A percentile compares a stretch with the other conserved stretches of the same genome.
Evolutionary conservation across 495 filamentous ascomycete species (phyloP).

Genomic region (Pseudevernia furfuracea): DNA sequence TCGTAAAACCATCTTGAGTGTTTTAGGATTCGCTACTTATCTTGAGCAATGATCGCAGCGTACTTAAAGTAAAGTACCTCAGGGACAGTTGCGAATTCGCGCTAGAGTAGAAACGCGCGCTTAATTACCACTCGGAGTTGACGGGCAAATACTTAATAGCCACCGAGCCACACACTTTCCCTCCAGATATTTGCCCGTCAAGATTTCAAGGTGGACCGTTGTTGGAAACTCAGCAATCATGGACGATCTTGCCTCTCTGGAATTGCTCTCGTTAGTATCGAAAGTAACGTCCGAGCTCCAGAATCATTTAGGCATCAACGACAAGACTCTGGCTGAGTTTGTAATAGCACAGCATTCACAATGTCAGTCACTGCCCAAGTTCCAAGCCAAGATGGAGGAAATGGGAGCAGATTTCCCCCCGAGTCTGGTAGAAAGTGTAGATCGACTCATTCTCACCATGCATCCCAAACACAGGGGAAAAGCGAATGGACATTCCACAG

Average conservation of each 20-base stretch:
- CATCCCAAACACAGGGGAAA: slow-evolving; percentile 63
- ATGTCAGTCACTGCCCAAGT: slow-evolving; percentile 58
- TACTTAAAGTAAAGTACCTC: too few relatives aligned
- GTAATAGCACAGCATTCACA: slow-evolving; percentile 82
- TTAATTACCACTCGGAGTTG: background rate
- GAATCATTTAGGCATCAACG: slow-evolving; percentile 86
- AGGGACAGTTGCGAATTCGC: too few relatives aligned
- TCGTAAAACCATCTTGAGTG: background rate
- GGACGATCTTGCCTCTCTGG: slow-evolving; percentile 85
- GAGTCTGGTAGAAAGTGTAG: slow-evolving; percentile 84
- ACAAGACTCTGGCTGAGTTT: slow-evolving; percentile 93
- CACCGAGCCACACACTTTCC: too few relatives aligned
- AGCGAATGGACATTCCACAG: slow-evolving; percentile 20
- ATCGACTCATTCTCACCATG: slow-evolving; percentile 79
- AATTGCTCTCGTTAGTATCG: slow-evolving; percentile 86
- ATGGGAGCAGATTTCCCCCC: slow-evolving; percentile 83
- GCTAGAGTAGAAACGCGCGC: background rate
- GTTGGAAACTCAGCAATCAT: slow-evolving; percentile 38
- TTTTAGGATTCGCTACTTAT: too few relatives aligned
- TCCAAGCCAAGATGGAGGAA: slow-evolving; percentile 60
- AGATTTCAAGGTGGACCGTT: background rate
- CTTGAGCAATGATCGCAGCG: too few relatives aligned
- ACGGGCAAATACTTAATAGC: background rate
- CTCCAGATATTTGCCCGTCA: background rate
- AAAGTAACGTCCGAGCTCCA: slow-evolving; percentile 90